Evolutionary conservation across 2,329 filamentous ascomycete genomes (phyloP).

Genomic region (Stenocarpella maydis): DNA sequence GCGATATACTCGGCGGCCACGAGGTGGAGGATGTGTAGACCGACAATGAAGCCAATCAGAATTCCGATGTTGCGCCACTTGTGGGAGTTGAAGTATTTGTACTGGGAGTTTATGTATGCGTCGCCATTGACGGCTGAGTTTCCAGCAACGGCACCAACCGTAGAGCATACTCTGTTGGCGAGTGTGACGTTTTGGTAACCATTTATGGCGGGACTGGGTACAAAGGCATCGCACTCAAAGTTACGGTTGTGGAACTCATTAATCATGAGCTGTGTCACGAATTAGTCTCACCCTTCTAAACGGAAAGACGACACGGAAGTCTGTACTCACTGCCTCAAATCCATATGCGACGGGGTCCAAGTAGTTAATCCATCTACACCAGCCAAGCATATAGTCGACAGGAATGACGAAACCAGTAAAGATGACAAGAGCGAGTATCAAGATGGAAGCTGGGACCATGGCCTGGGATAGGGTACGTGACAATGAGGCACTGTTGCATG

Average conservation of each 20-base stretch:
- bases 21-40: conserved; percentile 70
- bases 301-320: no score
- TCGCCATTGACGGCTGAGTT: conserved; percentile 63
- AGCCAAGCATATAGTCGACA: conserved; percentile 75
- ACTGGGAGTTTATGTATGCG: conserved; percentile 61
- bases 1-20: conserved; percentile 72
- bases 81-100: conserved; percentile 65
- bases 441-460: conserved; percentile 66
- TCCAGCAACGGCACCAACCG: conserved; percentile 66
- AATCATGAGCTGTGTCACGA: conserved; percentile 58
- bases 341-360: conserved; percentile 81
- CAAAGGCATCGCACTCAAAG: conserved; percentile 60
- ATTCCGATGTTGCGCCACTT: conserved; percentile 79
- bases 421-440: conserved; percentile 73
- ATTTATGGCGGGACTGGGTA: conserved; percentile 50
- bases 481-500: conserved; percentile 75
- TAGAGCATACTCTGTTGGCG: conserved; percentile 62
- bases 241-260: conserved; percentile 79
- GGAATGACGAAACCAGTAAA: conserved; percentile 77
- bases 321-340: conserved; percentile 70
- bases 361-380: conserved; percentile 86
- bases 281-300: neutral
- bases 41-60: conserved; percentile 68
- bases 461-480: conserved; percentile 75
- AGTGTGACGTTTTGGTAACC: conserved; percentile 48